Evolutionary conservation across 371 early-diverging fungal species (phyloP).

Genomic region (Mortierella sp.): DNA sequence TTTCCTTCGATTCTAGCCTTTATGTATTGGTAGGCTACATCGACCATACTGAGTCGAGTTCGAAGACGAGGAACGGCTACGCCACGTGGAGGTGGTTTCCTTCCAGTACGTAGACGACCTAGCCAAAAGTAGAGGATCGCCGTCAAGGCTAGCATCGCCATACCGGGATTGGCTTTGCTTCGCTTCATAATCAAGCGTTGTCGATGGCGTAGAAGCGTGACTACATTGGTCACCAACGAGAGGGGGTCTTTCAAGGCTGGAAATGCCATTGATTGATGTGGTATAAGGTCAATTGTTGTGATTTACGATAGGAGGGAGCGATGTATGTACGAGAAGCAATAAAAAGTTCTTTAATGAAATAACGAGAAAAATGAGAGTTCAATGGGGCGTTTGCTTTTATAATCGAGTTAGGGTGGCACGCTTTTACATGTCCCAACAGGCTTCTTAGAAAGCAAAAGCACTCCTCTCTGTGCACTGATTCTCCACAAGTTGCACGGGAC

Average conservation of each 20-base stretch:
- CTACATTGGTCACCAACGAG: slow-evolving; percentile 41
- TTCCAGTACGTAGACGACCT: slow-evolving; percentile 42
- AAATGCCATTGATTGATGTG: too few relatives aligned
- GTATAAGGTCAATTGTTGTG: too few relatives aligned
- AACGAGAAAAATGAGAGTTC: too few relatives aligned
- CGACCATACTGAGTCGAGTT: slow-evolving; percentile 38
- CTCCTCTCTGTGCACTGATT: too few relatives aligned
- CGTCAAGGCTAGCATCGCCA: slow-evolving; percentile 54
- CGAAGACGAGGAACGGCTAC: slow-evolving; percentile 42
- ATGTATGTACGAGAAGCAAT: too few relatives aligned
- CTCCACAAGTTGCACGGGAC: too few relatives aligned
- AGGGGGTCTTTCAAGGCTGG: background rate
- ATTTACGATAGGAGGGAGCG: too few relatives aligned
- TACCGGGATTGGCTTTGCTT: slow-evolving; percentile 51
- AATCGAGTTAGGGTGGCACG: too few relatives aligned
- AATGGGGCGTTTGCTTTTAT: too few relatives aligned
- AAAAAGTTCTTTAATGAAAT: too few relatives aligned
- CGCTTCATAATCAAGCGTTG: slow-evolving; percentile 47
- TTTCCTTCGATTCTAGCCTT: slow-evolving; percentile 30
- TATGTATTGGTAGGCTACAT: slow-evolving; percentile 36
- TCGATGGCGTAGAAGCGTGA: slow-evolving; percentile 50
- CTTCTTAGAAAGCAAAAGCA: too few relatives aligned
- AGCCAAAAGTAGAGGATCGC: slow-evolving; percentile 55
- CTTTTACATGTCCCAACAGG: too few relatives aligned
- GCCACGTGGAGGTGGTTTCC: slow-evolving; percentile 50